Base-by-base conservation (phyloP, 306 rosid species). In the Dryas octopetala region DNA sequence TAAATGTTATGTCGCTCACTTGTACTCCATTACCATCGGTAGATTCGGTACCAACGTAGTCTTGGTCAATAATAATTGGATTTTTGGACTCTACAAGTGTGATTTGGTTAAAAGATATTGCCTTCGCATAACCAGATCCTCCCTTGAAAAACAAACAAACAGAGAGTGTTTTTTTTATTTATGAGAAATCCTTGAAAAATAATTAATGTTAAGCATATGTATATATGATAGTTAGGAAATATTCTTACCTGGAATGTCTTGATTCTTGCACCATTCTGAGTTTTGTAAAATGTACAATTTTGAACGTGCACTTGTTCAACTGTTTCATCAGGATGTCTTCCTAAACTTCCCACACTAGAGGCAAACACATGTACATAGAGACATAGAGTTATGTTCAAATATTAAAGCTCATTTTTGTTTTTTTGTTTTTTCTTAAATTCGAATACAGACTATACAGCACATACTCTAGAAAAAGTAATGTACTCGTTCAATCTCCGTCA, bases 241-340 rank as follows among this genome's bases (percentile, higher is more conserved):
- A 65, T 61, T 14, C 1, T 41, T 64, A 51, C 74, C 68, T 41
- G 32, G 16, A n/a, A 9, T 11, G 78, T 79, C 61, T 66, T 79
- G 45, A 78, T 71, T 54, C 82, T 44, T 4, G 62, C 68, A 19
- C 82, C 78, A 58, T 78, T 78, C 15, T 48, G 32, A 32, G 74
- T 28, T 54, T 63, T 45, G 15, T 1, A 55, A 50, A 79, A 57
- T 68, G 3, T 60, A 51, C 78, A 66, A 12, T 73, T 47, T 1
- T 41, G 47, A 19, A 79, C 78, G 62, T 48, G 51, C 62, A 66
- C 78, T 8, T 73, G 69, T 57, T 79, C 82, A 11, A 79, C 78
- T 12, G 6, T 72, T 4, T 66, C 64, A 57, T 48, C 2, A 17
- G 23, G 44, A 10, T 17, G 6, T 5, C 17, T 5, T 55, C 82